These are phyloP conservation scores for Coemansia sp. DNA, from an alignment of 192 early-diverging fungal genomes.

Conservation along the genomic window DNA sequence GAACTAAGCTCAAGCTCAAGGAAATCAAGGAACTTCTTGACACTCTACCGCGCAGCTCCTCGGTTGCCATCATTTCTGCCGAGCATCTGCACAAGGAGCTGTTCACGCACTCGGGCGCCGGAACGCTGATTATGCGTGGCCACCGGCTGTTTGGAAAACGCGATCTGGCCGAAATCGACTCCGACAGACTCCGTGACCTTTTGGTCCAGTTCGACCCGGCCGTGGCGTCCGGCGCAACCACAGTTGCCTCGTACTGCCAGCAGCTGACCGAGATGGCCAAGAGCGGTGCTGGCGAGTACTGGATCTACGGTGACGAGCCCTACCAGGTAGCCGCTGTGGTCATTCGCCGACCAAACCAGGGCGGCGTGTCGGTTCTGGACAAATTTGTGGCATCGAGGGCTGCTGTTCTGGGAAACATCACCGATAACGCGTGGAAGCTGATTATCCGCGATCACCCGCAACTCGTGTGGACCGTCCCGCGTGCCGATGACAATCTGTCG, in stretches of 20 bases:
- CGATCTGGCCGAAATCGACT: constrained; percentile 69
- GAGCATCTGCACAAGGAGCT: constrained; percentile 99
- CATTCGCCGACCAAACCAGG: constrained; percentile 38
- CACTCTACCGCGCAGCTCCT: constrained; percentile 93
- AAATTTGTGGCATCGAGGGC: constrained; percentile 88
- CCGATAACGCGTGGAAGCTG: constrained; percentile 92
- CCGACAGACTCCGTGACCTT: constrained; percentile 77
- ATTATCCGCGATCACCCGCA: constrained; percentile 80
- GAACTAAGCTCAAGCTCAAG: constrained; percentile 95
- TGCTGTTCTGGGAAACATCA: constrained; percentile 90
- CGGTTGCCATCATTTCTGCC: constrained; percentile 98
- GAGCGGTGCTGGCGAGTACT: constrained; percentile 53
- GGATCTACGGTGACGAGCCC: constrained; percentile 90
- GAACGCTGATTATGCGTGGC: constrained; percentile 95
- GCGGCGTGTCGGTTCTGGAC: constrained; percentile 74
- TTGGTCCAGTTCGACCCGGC: constrained; percentile 74
- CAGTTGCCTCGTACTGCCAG: constrained; percentile 75
- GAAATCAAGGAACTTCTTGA: constrained; percentile 98
- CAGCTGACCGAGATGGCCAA: constrained; percentile 58
- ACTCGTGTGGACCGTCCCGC: constrained; percentile 82
- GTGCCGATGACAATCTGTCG: constrained; percentile 74
- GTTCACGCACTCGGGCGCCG: constrained; percentile 97
- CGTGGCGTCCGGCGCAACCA: constrained; percentile 64
- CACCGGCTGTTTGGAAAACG: constrained; percentile 81
- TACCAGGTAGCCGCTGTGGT: constrained; percentile 92